These are phyloP conservation scores for Rhodotorula kratochvilovae DNA, from an alignment of 768 basidiomycete species.

Conservation along the genomic window DNA sequence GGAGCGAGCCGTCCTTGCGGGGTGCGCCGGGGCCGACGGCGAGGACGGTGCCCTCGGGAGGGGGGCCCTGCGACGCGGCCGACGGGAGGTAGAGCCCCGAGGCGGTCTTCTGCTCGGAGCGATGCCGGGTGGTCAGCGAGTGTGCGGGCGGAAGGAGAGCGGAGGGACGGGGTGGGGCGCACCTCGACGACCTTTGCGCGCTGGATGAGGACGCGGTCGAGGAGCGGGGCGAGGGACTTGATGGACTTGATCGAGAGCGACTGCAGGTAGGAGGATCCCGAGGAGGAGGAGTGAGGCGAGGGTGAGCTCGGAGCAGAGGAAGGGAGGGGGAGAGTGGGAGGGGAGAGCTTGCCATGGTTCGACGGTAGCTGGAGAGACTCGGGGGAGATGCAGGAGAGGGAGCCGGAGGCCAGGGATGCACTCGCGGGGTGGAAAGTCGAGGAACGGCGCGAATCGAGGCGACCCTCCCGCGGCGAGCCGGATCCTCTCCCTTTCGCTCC, in stretches of 20 bases:
- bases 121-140: conserved; percentile 45
- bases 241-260: conserved; percentile 68
- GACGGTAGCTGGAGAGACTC: not conserved
- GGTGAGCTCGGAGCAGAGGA: not conserved
- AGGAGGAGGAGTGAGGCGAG: not conserved
- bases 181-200: conserved; percentile 95
- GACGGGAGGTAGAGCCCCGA: conserved; percentile 92
- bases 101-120: conserved; percentile 85
- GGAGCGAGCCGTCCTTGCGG: conserved; percentile 72
- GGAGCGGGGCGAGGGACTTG: conserved; percentile 78
- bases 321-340: too few species aligned
- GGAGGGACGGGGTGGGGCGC: conserved; percentile 45
- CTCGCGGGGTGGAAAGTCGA: not conserved
- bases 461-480: too few species aligned
- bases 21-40: conserved; percentile 92
- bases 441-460: too few species aligned
- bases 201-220: conserved; percentile 96
- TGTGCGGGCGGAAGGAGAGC: not conserved
- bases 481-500: not conserved
- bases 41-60: conserved; percentile 96
- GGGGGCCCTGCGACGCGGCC: conserved; percentile 71
- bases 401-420: not conserved
- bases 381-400: not conserved
- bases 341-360: conserved; percentile 7
- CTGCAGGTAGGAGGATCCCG: conserved; percentile 5